Base-by-base conservation (phyloP, 306 rosid genomes). In the Trifolium fragiferum region DNA sequence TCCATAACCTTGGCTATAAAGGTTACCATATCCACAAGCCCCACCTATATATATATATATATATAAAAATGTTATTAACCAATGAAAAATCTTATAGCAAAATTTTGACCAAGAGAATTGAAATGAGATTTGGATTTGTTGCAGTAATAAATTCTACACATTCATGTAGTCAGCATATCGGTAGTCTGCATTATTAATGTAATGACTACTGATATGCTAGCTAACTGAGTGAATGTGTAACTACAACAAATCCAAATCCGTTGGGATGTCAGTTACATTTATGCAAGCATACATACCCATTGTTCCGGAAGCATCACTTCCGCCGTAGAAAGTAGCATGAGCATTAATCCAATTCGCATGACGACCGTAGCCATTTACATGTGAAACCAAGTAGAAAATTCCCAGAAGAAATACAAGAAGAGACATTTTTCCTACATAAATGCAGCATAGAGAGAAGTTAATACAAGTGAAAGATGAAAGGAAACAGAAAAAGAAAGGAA, bases 401-500 rank as follows among this genome's bases (percentile, higher is more conserved):
- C 76, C 89, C 38, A 84, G 78, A 60, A 91, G 71, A 62, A 87
- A 43, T 50, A 82, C 87, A 57, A 80, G 72, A 40, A 43, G 35
- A 57, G 79, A 86, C 97, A 90, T 90, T 67, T 74, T 63, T 68
- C 84, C 93, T 82, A 88, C 87, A 82, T 78, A 63, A 73, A 75
- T 65, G 63, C 44, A 65, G 10, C 79, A 81, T 19, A 60, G 63
- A 57, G 63, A 57, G 63, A 23, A 57, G 62, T 57, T 57, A 57
- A 57, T 57, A 21, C 10, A 57, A 57, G n/a, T 57, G 18, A 59
- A 51, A 68, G 58, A 25, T 57, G 18, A 59, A 51, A 68, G 58
- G 19, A 75, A 23, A 37, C 40, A 37, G 33, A 30, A 37, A 47
- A 6, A 72, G 66, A 41, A 20, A 58, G 33, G n/a, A 47, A 15